Evolutionary conservation across 139 green algal species (phyloP).

Genomic region (Micractinium conductrix): DNA sequence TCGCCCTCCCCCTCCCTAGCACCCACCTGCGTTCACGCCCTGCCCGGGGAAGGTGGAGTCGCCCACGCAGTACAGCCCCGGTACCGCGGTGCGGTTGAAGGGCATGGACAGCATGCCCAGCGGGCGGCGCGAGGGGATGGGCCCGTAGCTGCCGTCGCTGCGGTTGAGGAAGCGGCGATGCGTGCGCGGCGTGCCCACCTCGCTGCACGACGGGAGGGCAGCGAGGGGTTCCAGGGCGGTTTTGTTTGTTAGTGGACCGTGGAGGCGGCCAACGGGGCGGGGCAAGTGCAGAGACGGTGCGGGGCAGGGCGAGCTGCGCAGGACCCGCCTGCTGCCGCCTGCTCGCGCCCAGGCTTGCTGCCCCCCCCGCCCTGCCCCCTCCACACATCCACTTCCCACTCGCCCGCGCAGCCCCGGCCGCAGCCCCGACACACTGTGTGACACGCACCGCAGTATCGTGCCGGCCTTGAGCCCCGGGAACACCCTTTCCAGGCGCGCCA

Average conservation of each 20-base stretch:
- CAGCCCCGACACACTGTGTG: too few relatives aligned
- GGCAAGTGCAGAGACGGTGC: too few relatives aligned
- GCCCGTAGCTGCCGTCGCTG: conserved; percentile 92
- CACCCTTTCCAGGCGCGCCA: conserved; percentile 80
- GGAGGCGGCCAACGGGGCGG: too few relatives aligned
- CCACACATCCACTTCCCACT: too few relatives aligned
- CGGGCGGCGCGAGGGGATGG: conserved; percentile 86
- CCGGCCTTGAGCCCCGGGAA: conserved; percentile 81
- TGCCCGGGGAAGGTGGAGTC: conserved; percentile 96
- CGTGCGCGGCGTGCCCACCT: conserved; percentile 91
- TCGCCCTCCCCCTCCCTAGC: background rate
- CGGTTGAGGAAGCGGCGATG: conserved; percentile 92
- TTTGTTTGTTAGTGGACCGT: too few relatives aligned
- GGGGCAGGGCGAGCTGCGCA: too few relatives aligned
- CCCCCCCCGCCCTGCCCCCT: too few relatives aligned
- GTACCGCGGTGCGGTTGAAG: conserved; percentile 86
- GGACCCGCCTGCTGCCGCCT: too few relatives aligned
- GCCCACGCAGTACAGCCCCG: conserved; percentile 95
- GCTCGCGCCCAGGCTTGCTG: too few relatives aligned
- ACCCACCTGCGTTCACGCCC: conserved; percentile 79
- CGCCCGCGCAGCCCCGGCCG: too few relatives aligned
- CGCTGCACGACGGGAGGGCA: conserved; percentile 18
- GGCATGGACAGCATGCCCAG: conserved; percentile 96
- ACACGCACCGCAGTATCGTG: conserved; percentile 74
- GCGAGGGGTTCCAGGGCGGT: too few relatives aligned